phyloP scores from a whole-genome alignment of 2,329 filamentous ascomycete species.

The Paraconiothyrium brasiliense region DNA sequence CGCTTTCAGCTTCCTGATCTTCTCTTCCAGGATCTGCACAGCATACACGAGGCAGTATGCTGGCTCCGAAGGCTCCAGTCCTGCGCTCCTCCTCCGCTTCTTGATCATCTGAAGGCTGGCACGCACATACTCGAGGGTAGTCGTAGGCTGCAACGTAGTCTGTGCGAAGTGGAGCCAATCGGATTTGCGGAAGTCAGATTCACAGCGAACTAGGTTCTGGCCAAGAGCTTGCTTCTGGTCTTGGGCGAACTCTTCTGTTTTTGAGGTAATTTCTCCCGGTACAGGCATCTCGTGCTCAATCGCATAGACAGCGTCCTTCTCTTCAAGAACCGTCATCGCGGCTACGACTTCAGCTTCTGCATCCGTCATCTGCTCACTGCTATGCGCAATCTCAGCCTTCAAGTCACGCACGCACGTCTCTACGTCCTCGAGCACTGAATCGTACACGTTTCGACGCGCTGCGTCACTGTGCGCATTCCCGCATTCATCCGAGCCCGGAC shows the following conservation, averaged over 20 bases:
- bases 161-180: slow-evolving; percentile 25
- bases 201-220: background rate
- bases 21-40: slow-evolving; percentile 10
- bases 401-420: background rate
- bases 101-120: background rate
- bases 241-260: background rate
- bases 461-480: slow-evolving; percentile 2
- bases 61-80: background rate
- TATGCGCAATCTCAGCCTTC: background rate
- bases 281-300: background rate
- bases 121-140: slow-evolving; percentile 19
- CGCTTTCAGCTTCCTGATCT: background rate
- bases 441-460: background rate
- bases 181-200: slow-evolving; percentile 8
- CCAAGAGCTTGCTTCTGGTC: background rate
- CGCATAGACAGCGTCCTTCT: background rate
- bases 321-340: slow-evolving; percentile 5
- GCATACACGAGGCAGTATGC: slow-evolving; percentile 3
- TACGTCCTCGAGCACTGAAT: slow-evolving; percentile 1
- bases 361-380: background rate
- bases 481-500: background rate
- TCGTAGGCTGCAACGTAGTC: slow-evolving; percentile 12
- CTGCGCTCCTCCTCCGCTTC: slow-evolving; percentile 3
- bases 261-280: background rate
- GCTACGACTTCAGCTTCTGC: slow-evolving; percentile 8